These are phyloP conservation scores for Wickerhamomyces bisporus DNA, from an alignment of 805 yeast genomes.

Conservation along the genomic window DNA sequence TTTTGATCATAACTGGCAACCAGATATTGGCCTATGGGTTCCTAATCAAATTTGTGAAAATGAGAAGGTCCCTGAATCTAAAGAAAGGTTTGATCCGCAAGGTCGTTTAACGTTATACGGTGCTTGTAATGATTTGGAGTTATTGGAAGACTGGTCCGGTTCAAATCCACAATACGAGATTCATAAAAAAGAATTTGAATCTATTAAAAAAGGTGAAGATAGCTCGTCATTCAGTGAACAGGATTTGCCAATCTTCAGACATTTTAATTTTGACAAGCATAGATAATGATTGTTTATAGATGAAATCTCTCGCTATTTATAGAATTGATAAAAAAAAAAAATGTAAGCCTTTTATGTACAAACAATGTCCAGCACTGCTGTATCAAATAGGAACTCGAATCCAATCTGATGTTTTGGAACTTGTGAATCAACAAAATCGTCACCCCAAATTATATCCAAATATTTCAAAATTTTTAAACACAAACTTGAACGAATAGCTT, in stretches of 20 bases:
- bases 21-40: slow-evolving; percentile 42
- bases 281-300: slow-evolving; percentile 2
- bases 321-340: too few relatives aligned
- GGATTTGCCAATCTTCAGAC: slow-evolving; percentile 35
- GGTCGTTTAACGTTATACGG: slow-evolving; percentile 31
- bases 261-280: slow-evolving; percentile 14
- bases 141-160: slow-evolving; percentile 35
- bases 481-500: slow-evolving; percentile 14
- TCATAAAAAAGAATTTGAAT: slow-evolving; percentile 23
- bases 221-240: slow-evolving; percentile 12
- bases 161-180: slow-evolving; percentile 25
- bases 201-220: slow-evolving; percentile 19
- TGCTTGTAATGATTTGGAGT: slow-evolving; percentile 31
- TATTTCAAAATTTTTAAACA: slow-evolving; percentile 20
- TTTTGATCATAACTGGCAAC: slow-evolving; percentile 32
- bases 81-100: slow-evolving; percentile 21
- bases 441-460: slow-evolving; percentile 21
- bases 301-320: too few relatives aligned
- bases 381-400: slow-evolving; percentile 22
- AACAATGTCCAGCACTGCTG: slow-evolving; percentile 21
- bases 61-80: slow-evolving; percentile 22
- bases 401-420: slow-evolving; percentile 10
- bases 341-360: slow-evolving; percentile 12
- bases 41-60: slow-evolving; percentile 34
- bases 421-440: slow-evolving; percentile 5